phyloP scores from a whole-genome alignment of 176 grass and related monocot genomes.

The Olyra latifolia region DNA sequence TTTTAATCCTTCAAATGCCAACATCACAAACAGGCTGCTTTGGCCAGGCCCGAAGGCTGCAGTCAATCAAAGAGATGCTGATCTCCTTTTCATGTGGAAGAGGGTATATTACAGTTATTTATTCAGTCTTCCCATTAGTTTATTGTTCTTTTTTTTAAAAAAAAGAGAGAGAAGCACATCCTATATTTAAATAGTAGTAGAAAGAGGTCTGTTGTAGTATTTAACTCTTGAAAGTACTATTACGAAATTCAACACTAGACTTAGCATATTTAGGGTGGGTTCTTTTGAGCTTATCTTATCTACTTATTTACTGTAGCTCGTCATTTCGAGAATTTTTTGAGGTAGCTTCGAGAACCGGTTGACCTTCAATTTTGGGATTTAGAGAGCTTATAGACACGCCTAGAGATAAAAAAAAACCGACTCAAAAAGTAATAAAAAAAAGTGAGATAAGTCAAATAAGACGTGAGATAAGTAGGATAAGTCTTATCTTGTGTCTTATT shows the following conservation, averaged over 20 bases:
- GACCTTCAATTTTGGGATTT: no score
- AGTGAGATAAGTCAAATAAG: no score
- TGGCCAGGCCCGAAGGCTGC: slow-evolving; percentile 36
- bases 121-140: background rate
- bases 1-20: slow-evolving; percentile 71
- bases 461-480: no score
- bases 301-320: no score
- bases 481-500: no score
- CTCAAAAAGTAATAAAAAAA: no score
- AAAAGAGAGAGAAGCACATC: background rate
- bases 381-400: no score
- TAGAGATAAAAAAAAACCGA: no score
- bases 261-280: background rate
- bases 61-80: slow-evolving; percentile 89
- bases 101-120: slow-evolving; percentile 44
- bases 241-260: background rate
- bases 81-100: slow-evolving; percentile 88
- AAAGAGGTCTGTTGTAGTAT: background rate
- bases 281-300: no score
- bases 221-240: background rate
- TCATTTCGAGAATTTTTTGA: no score
- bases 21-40: slow-evolving; percentile 50
- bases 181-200: background rate
- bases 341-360: no score
- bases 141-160: background rate